Evolutionary conservation across 2,329 filamentous ascomycete genomes (phyloP).

Genomic region (Podosphaera fusca): DNA sequence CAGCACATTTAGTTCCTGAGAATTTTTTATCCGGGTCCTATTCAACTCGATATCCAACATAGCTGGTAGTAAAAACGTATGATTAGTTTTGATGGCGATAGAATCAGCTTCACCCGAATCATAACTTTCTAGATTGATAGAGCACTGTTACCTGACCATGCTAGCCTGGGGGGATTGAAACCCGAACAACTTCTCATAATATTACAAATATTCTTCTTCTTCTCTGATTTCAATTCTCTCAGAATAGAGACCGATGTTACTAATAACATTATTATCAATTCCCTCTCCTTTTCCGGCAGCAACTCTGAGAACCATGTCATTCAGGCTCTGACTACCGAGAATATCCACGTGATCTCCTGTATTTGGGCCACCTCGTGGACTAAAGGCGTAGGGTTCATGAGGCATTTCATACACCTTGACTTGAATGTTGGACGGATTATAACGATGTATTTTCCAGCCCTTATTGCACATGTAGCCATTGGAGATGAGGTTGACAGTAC

Average conservation of each 20-base stretch:
- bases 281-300: slow-evolving; percentile 64
- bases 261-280: slow-evolving; percentile 56
- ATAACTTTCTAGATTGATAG: too few relatives aligned
- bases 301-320: slow-evolving; percentile 71
- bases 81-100: too few relatives aligned
- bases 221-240: slow-evolving; percentile 50
- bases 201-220: slow-evolving; percentile 11
- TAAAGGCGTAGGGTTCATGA: slow-evolving; percentile 84
- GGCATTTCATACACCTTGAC: slow-evolving; percentile 87
- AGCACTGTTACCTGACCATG: too few relatives aligned
- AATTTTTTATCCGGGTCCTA: too few relatives aligned
- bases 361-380: slow-evolving; percentile 47
- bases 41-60: too few relatives aligned
- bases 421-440: slow-evolving; percentile 66
- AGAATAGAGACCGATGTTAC: slow-evolving; percentile 63
- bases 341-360: slow-evolving; percentile 92
- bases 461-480: slow-evolving; percentile 92
- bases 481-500: slow-evolving; percentile 81
- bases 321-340: slow-evolving; percentile 64
- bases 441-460: slow-evolving; percentile 82
- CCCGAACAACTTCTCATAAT: too few relatives aligned
- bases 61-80: too few relatives aligned
- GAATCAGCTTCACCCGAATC: too few relatives aligned
- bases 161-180: too few relatives aligned
- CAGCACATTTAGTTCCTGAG: too few relatives aligned